These are phyloP conservation scores for Tuber umbilicatum DNA, from an alignment of 495 filamentous ascomycete genomes.

Conservation along the genomic window DNA sequence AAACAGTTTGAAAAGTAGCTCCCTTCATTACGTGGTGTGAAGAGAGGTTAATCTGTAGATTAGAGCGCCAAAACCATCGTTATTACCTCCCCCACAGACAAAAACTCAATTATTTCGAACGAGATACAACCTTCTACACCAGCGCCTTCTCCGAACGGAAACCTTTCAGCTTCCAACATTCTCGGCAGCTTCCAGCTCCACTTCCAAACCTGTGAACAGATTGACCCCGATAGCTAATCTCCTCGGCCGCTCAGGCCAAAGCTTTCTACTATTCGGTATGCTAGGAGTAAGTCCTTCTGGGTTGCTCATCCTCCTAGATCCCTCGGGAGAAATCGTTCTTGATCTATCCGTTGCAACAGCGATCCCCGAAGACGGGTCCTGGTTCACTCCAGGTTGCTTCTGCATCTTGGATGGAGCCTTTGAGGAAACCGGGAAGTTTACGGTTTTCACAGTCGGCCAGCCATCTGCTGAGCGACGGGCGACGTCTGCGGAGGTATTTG, in stretches of 20 bases:
- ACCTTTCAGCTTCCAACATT: conserved; percentile 77
- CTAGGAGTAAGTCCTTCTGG: conserved; percentile 77
- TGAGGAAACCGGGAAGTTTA: conserved; percentile 85
- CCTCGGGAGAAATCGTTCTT: conserved; percentile 77
- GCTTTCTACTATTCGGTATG: conserved; percentile 80
- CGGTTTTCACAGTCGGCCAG: conserved; percentile 80
- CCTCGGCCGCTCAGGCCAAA: conserved; percentile 75
- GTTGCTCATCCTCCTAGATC: conserved; percentile 69
- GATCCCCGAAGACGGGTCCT: conserved; percentile 77
- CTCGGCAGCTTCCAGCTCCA: conserved; percentile 51
- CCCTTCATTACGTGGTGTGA: conserved; percentile 15
- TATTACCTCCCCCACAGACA: conserved; percentile 71
- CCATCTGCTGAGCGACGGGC: conserved; percentile 82
- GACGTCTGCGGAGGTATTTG: conserved; percentile 75
- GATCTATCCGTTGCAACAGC: conserved; percentile 73
- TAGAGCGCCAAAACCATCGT: conserved; percentile 60
- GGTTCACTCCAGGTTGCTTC: conserved; percentile 92
- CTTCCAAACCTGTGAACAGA: conserved; percentile 64
- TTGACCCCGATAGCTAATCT: conserved; percentile 90
- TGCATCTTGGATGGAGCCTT: conserved; percentile 89
- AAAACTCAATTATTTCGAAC: conserved; percentile 83
- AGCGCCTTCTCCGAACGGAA: conserved; percentile 84
- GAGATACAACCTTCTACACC: conserved; percentile 81
- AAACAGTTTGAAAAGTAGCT: conserved; percentile 78
- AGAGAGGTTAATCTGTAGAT: conserved; percentile 10